These are phyloP conservation scores for Malus hybrid DNA, from an alignment of 331 rosid genomes.

Conservation along the genomic window DNA sequence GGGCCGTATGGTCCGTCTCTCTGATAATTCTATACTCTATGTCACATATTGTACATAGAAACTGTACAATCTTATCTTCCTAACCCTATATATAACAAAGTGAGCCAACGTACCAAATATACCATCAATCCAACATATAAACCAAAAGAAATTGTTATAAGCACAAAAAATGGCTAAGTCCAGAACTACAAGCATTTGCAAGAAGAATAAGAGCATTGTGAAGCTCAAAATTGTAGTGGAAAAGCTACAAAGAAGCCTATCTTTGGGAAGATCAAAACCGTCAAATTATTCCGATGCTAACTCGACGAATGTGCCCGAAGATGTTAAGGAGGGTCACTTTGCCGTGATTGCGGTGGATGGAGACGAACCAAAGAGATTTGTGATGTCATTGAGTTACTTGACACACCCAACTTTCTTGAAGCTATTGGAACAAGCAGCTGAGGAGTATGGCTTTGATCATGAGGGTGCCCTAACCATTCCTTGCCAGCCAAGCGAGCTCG, in stretches of 20 bases:
- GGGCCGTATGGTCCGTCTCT: too few relatives aligned
- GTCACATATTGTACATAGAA: neutral
- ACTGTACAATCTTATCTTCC: conserved; percentile 25
- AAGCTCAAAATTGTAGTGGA: conserved; percentile 49
- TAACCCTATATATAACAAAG: neutral
- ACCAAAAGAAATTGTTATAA: neutral
- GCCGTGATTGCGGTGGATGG: conserved; percentile 60
- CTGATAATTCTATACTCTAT: neutral
- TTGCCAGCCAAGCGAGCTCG: conserved; percentile 59
- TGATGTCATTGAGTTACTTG: conserved; percentile 58
- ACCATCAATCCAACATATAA: neutral
- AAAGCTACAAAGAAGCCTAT: conserved; percentile 59
- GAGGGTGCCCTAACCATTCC: conserved; percentile 64
- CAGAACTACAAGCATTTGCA: conserved; percentile 11
- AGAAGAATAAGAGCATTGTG: conserved; percentile 41
- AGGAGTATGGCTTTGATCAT: conserved; percentile 76
- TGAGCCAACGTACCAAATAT: neutral
- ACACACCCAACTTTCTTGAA: conserved; percentile 46
- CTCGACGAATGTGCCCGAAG: conserved; percentile 49
- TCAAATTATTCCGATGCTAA: neutral
- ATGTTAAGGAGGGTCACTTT: conserved; percentile 82
- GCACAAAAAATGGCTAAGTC: conserved; percentile 32
- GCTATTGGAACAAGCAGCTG: conserved; percentile 58
- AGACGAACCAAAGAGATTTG: conserved; percentile 51
- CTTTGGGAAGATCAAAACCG: conserved; percentile 24